Percentiles rank a stretch among this genome's conserved stretches.
Conservation (phyloP, 2,329 filamentous ascomycete species). For the Herpomyces periplanetae region DNA sequence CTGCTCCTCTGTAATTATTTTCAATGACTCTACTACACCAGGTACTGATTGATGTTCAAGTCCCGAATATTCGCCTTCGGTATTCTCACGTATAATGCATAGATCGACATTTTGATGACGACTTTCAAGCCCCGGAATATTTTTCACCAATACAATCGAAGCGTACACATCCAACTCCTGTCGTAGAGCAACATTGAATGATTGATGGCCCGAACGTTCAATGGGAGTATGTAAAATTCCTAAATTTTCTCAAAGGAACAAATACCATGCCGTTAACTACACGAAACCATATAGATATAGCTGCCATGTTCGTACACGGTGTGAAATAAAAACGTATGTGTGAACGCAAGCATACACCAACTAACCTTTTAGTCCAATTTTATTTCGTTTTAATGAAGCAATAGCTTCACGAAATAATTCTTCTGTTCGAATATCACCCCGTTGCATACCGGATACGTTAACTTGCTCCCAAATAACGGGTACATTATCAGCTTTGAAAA, state of each 20-base stretch:
- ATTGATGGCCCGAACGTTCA: conserved; percentile 82
- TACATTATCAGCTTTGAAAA: conserved; percentile 98
- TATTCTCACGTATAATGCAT: conserved; percentile 99
- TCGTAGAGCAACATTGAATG: conserved; percentile 94
- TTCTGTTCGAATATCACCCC: conserved; percentile 52
- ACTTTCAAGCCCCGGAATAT: conserved; percentile 91
- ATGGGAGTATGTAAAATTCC: conserved; percentile 81
- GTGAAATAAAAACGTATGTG: conserved; percentile 1
- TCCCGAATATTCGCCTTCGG: conserved; percentile 95
- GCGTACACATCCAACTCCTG: conserved; percentile 99
- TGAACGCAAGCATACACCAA: not conserved
- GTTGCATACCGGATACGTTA: conserved; percentile 63
- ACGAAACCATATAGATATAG: conserved; percentile 1
- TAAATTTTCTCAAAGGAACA: too few species aligned
- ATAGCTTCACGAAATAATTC: conserved; percentile 84
- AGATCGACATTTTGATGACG: conserved; percentile 90
- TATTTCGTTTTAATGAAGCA: conserved; percentile 82
- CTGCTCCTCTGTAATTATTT: conserved; percentile 97
- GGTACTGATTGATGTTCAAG: conserved; percentile 90
- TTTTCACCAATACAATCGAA: conserved; percentile 91
- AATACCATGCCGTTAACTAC: conserved; percentile 1
- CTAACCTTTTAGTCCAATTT: conserved; percentile 70
- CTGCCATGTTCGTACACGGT: conserved; percentile 1
- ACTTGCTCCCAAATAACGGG: conserved; percentile 97
- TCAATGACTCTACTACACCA: conserved; percentile 91